Conservation (phyloP, 192 early-diverging fungal genomes). For the Lobulomyces angularis region DNA sequence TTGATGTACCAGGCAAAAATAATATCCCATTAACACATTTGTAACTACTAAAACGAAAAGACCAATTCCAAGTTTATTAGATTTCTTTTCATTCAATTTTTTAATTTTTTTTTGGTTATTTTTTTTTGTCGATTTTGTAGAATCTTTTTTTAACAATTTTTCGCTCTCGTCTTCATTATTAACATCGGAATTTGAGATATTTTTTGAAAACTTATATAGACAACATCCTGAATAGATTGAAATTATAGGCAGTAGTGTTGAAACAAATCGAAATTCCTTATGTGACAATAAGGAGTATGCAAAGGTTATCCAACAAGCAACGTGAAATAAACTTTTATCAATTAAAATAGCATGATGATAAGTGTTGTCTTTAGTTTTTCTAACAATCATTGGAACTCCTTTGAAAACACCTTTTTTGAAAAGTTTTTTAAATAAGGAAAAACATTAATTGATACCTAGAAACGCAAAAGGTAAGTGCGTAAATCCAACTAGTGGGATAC, state of each 20-base stretch:
- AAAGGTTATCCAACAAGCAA: slow-evolving; percentile 33
- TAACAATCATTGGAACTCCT: too few species aligned
- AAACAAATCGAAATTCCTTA: slow-evolving; percentile 94
- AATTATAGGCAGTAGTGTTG: slow-evolving; percentile 65
- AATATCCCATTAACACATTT: slow-evolving; percentile 55
- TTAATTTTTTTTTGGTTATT: slow-evolving; percentile 1
- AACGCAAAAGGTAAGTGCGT: slow-evolving; percentile 58
- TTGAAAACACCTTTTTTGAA: too few species aligned
- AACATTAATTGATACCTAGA: slow-evolving; percentile 37
- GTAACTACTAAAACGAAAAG: slow-evolving; percentile 43
- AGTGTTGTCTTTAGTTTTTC: slow-evolving; percentile 6
- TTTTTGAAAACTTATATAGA: slow-evolving; percentile 3
- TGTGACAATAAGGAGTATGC: slow-evolving; percentile 72
- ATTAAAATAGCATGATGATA: slow-evolving; percentile 4
- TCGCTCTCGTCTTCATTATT: slow-evolving; percentile 6
- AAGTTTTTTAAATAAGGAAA: too few species aligned
- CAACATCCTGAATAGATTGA: slow-evolving; percentile 30
- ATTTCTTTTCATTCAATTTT: slow-evolving; percentile 6
- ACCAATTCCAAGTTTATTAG: too few species aligned
- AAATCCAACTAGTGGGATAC: slow-evolving; percentile 62
- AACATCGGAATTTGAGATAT: slow-evolving; percentile 5
- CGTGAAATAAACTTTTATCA: slow-evolving; percentile 13
- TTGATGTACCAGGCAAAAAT: slow-evolving; percentile 72
- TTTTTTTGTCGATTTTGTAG: too few species aligned
- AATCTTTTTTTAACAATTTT: too few species aligned